Conservation (phyloP, 1,139 yeast genomes). For the Magnusiomyces suaveolens region DNA sequence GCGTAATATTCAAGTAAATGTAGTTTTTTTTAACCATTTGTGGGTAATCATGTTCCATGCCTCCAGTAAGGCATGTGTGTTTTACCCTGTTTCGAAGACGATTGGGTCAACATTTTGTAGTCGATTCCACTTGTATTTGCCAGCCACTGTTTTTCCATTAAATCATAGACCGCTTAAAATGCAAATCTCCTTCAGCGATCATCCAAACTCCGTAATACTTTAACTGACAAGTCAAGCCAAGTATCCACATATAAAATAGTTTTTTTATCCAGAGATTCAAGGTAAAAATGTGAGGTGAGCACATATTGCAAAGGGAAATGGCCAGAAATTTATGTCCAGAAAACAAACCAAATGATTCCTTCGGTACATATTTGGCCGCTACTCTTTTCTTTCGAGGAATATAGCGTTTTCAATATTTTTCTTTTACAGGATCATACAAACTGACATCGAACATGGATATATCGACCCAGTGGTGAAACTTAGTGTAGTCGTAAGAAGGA, state of each 20-base stretch:
- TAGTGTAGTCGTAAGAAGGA: conserved; percentile 87
- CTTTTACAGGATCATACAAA: conserved; percentile 21
- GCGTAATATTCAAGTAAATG: conserved; percentile 75
- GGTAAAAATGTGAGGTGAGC: conserved; percentile 39
- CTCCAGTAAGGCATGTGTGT: conserved; percentile 71
- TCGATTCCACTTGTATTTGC: conserved; percentile 69
- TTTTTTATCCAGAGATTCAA: conserved; percentile 42
- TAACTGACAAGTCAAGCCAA: conserved; percentile 64
- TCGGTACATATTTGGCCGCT: conserved; percentile 56
- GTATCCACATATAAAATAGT: conserved; percentile 52
- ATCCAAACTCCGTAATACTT: conserved; percentile 94
- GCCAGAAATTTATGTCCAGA: conserved; percentile 47
- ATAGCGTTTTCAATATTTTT: conserved; percentile 38
- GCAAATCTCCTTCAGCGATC: conserved; percentile 93
- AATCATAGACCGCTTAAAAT: conserved; percentile 88
- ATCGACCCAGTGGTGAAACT: conserved; percentile 74
- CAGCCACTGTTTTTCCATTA: conserved; percentile 56
- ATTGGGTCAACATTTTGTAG: conserved; percentile 82
- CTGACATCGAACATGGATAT: conserved; percentile 62
- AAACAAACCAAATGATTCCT: conserved; percentile 69
- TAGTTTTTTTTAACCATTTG: conserved; percentile 82
- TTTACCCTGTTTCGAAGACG: conserved; percentile 81
- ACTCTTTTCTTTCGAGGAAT: conserved; percentile 76
- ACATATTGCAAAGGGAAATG: conserved; percentile 44
- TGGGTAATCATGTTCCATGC: conserved; percentile 98